Conservation (phyloP, 2,329 filamentous ascomycete species). For the Colletotrichum sansevieriae region DNA sequence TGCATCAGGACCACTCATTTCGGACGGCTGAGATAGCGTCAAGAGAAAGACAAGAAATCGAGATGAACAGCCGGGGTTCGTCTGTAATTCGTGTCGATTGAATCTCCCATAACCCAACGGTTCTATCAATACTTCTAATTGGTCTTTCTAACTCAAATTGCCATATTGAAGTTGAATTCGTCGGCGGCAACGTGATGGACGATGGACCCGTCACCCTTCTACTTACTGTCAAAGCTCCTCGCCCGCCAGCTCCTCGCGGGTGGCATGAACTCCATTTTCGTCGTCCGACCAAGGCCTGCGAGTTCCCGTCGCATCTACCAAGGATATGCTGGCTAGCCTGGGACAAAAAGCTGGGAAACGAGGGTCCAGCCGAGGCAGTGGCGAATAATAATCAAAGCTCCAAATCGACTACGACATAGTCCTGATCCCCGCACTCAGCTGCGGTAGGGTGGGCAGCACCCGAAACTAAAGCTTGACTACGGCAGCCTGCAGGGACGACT, state of each 20-base stretch:
- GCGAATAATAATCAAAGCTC: neutral
- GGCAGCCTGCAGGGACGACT: too few relatives aligned
- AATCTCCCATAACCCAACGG: too few relatives aligned
- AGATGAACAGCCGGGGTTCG: neutral
- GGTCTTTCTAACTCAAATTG: neutral
- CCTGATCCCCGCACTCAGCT: constrained; percentile 3
- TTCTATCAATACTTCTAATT: too few relatives aligned
- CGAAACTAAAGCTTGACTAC: neutral
- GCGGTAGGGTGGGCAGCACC: neutral
- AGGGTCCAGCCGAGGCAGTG: constrained; percentile 20
- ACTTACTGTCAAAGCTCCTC: neutral
- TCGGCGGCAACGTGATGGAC: neutral
- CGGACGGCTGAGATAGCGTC: neutral
- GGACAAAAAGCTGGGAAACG: constrained; percentile 13
- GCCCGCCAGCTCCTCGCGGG: neutral
- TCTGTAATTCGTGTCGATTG: neutral
- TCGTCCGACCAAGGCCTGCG: neutral
- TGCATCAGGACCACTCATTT: neutral
- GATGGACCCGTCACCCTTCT: neutral
- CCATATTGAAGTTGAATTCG: neutral
- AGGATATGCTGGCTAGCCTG: constrained; percentile 8
- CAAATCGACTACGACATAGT: constrained; percentile 38
- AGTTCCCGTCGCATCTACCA: neutral
- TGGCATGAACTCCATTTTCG: neutral
- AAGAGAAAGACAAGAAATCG: neutral